Evolutionary conservation across 352 stramenopile genomes (phyloP).

Genomic region (Pilasporangium apinafurcum): DNA sequence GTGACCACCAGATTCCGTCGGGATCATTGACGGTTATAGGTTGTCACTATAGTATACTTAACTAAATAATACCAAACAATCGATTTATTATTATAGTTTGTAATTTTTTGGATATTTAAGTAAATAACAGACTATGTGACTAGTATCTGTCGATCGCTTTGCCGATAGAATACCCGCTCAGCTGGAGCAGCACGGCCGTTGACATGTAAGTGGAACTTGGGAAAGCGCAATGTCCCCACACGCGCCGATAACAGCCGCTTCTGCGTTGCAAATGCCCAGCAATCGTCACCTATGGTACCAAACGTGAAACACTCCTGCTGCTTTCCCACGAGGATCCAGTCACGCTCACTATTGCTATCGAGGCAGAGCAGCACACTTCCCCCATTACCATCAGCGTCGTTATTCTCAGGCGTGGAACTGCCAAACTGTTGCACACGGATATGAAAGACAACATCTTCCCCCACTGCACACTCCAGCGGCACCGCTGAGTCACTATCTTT

Average conservation of each 20-base stretch:
- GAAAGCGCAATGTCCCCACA: constrained; percentile 39
- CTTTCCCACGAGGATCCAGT: constrained; percentile 70
- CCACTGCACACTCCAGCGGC: constrained; percentile 10
- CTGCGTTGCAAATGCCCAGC: constrained; percentile 24
- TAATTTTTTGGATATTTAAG: too few species aligned
- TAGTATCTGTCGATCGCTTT: constrained; percentile 26
- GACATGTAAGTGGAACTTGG: constrained; percentile 35
- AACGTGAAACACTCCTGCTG: constrained; percentile 41
- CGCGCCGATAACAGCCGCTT: constrained; percentile 41
- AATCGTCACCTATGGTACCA: neutral
- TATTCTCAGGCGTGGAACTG: constrained; percentile 3
- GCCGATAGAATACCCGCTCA: constrained; percentile 29
- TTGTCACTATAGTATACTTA: too few species aligned
- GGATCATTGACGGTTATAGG: too few species aligned
- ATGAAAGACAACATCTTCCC: constrained; percentile 42
- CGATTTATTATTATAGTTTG: too few species aligned
- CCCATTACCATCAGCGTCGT: neutral
- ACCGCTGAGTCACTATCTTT: constrained; percentile 2
- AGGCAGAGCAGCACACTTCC: constrained; percentile 33
- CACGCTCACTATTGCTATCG: constrained; percentile 34
- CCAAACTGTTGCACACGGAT: constrained; percentile 24
- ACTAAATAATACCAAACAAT: too few species aligned
- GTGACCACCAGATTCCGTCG: too few species aligned
- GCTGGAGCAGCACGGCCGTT: constrained; percentile 9
- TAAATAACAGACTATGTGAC: constrained; percentile 16